phyloP scores from a whole-genome alignment of 31 red algal species.

The Pterothamnion heteromorphum region DNA sequence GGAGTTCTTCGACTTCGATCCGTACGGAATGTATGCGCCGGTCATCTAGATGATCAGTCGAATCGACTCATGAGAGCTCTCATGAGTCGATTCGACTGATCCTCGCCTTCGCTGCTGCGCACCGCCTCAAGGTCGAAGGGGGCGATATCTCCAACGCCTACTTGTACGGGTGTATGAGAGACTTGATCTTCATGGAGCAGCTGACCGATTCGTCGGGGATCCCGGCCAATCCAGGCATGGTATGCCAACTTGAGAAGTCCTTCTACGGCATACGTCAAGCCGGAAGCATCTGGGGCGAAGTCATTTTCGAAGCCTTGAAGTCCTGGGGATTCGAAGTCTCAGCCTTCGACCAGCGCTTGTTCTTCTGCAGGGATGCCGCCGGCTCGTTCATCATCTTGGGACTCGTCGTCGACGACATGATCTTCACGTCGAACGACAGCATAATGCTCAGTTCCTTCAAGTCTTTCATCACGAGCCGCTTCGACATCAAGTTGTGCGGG shows the following conservation, averaged over 20 bases:
- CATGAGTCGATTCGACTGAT: slow-evolving; percentile 12
- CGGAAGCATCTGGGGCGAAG: background rate
- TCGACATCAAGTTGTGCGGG: background rate
- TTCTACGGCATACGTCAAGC: background rate
- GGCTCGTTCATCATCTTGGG: background rate
- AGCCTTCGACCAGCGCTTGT: background rate
- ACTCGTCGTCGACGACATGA: background rate
- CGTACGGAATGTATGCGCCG: background rate
- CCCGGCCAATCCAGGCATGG: background rate
- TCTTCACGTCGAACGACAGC: background rate
- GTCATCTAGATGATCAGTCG: too few species aligned
- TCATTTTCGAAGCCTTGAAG: background rate
- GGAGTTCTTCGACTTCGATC: background rate
- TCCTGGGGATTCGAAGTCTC: background rate
- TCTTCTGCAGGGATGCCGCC: background rate
- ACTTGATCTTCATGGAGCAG: slow-evolving; percentile 31
- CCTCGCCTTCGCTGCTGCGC: background rate
- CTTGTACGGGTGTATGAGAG: background rate
- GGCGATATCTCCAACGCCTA: slow-evolving; percentile 7
- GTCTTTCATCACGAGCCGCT: background rate
- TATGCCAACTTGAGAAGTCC: background rate
- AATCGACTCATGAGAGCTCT: too few species aligned
- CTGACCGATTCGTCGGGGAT: slow-evolving; percentile 7
- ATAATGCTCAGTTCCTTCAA: background rate
- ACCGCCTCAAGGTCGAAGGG: background rate